These are phyloP conservation scores for Areca catechu DNA, from an alignment of 176 grass and related monocot species.

Conservation along the genomic window DNA sequence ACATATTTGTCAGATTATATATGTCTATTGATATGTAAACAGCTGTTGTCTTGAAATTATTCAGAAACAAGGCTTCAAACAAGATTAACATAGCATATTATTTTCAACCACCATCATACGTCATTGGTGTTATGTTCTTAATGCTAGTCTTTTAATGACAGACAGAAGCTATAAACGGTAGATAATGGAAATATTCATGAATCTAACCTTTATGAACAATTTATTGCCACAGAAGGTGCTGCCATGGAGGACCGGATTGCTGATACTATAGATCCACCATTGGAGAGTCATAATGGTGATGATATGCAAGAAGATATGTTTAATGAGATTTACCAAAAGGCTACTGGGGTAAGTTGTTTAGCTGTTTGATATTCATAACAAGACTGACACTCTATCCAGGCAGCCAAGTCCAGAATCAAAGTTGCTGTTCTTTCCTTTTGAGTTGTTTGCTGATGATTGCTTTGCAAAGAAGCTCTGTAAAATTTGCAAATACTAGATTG, in stretches of 20 bases:
- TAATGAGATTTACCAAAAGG: constrained; percentile 51
- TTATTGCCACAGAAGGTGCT: constrained; percentile 16
- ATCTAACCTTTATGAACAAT: neutral
- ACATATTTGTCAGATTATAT: too few species aligned
- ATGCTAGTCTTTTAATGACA: too few species aligned
- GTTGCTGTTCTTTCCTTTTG: neutral
- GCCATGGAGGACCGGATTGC: constrained; percentile 3
- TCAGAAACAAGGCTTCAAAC: too few species aligned
- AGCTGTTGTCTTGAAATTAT: too few species aligned
- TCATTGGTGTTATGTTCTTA: too few species aligned
- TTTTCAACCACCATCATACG: too few species aligned
- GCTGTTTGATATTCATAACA: constrained; percentile 11
- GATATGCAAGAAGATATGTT: constrained; percentile 60
- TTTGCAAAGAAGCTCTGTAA: too few species aligned
- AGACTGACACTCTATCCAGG: neutral
- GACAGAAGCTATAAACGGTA: too few species aligned
- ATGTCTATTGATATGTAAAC: too few species aligned
- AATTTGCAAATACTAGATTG: too few species aligned
- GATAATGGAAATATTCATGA: neutral
- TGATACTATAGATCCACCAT: constrained; percentile 25
- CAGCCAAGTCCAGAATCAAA: neutral
- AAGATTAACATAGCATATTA: too few species aligned
- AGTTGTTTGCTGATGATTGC: too few species aligned
- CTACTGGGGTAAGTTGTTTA: constrained; percentile 38
- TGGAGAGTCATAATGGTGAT: constrained; percentile 26